A percentile compares a stretch with the other conserved stretches of the same genome.
These are phyloP conservation scores for Chaetomiaceae sp. DNA, from an alignment of 2,329 filamentous ascomycete species.

Conservation along the genomic window DNA sequence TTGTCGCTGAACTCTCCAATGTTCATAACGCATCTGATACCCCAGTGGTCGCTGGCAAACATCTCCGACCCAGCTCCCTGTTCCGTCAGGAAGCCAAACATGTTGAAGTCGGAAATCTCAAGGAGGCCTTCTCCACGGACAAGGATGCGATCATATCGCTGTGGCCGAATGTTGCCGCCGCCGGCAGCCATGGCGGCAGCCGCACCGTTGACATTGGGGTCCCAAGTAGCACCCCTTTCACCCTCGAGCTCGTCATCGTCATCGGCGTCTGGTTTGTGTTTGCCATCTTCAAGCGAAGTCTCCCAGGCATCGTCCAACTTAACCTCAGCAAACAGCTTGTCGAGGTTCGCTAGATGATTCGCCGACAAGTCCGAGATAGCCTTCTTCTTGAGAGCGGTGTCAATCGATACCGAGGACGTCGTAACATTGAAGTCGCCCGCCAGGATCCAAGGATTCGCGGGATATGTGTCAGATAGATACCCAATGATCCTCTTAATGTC, in stretches of 20 bases:
- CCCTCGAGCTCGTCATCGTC: conserved; percentile 43
- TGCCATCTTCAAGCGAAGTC: conserved; percentile 38
- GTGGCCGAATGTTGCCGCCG: conserved; percentile 51
- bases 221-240: conserved; percentile 62
- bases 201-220: conserved; percentile 53
- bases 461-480: conserved; percentile 41
- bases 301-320: conserved; percentile 52
- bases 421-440: conserved; percentile 63
- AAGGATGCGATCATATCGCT: conserved; percentile 62
- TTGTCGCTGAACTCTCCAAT: conserved; percentile 18
- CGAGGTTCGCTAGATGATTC: conserved; percentile 41
- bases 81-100: conserved; percentile 48
- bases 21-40: conserved; percentile 44
- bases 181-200: conserved; percentile 47
- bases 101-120: conserved; percentile 46
- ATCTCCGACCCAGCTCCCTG: conserved; percentile 12
- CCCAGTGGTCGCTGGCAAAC: conserved; percentile 56
- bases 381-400: conserved; percentile 48
- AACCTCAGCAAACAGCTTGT: conserved; percentile 41
- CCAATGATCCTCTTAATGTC: conserved; percentile 50
- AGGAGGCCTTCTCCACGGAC: conserved; percentile 41
- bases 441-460: conserved; percentile 49
- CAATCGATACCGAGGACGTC: conserved; percentile 54
- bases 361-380: conserved; percentile 49
- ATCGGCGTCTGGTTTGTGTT: conserved; percentile 33